phyloP scores from a whole-genome alignment of 345 rosid species.

The Mallotus nudiflorus region DNA sequence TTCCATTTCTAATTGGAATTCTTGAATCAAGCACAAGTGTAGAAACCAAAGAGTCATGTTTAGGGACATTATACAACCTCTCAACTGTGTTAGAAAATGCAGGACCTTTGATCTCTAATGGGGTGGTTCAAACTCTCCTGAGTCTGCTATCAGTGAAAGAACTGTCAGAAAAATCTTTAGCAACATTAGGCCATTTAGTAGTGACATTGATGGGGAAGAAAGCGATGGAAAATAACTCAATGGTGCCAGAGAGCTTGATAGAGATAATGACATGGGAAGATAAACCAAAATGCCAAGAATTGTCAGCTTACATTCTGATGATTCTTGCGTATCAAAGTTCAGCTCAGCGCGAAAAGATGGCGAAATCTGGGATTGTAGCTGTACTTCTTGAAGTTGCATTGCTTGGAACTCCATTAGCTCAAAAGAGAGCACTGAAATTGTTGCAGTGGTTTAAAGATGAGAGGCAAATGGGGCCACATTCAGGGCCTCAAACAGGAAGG shows the following conservation, averaged over 20 bases:
- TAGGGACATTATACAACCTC: constrained; percentile 57
- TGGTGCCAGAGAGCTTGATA: constrained; percentile 62
- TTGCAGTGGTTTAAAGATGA: constrained; percentile 94
- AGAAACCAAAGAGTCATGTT: constrained; percentile 56
- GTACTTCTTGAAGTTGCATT: constrained; percentile 69
- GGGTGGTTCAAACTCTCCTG: constrained; percentile 50
- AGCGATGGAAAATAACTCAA: constrained; percentile 55
- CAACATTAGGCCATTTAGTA: constrained; percentile 71
- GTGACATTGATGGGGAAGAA: constrained; percentile 78
- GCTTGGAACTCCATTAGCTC: constrained; percentile 72
- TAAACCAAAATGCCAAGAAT: constrained; percentile 78
- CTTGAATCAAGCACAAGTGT: constrained; percentile 50
- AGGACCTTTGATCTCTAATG: constrained; percentile 51
- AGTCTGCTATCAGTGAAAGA: constrained; percentile 43
- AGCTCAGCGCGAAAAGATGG: constrained; percentile 68
- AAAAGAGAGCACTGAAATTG: constrained; percentile 77
- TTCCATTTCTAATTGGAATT: constrained; percentile 50
- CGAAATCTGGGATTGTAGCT: constrained; percentile 70
- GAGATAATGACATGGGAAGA: constrained; percentile 91
- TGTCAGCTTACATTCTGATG: constrained; percentile 75
- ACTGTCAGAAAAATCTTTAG: constrained; percentile 67
- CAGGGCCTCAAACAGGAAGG: constrained; percentile 80
- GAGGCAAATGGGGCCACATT: constrained; percentile 92
- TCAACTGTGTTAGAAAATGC: constrained; percentile 67
- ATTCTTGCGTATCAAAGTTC: constrained; percentile 84